Evolutionary conservation across 495 filamentous ascomycete genomes (phyloP), one percentile per base, ranked within the genome.

Genomic region (Hypoxylon intermedium): DNA sequence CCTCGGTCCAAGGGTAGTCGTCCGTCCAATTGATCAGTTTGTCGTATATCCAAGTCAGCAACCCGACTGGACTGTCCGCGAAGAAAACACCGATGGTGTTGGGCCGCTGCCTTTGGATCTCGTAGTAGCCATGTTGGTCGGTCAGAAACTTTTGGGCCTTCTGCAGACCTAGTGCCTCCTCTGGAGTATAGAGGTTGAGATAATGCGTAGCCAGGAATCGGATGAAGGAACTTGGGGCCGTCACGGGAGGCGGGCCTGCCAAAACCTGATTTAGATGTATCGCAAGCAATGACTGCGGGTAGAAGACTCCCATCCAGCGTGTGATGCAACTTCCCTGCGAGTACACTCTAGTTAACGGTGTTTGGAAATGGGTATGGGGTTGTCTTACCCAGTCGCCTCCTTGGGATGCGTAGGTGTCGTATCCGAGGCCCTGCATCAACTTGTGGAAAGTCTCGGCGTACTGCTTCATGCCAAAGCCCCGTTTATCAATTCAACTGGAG

Each of bases 391-490:
- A 44, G 20, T 44, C 41, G 1, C 41, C 41, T 9, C 41, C 41
- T 16, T 44, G 41, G 7, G 41, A 9, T 9, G 13, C 41, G 11
- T 44, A 44, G 3, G 2, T 21, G 1, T 26, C 7, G 20, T 44
- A 44, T 11, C 41, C 41, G 11, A 44, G 41, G 6, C 9, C 3
- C n/a, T 12, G 41, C 41, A 44, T 44, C 41, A 44, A 13, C 11
- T 44, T n/a, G 11, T 44, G 41, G 6, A 7, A 15, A 0, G 21
- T 15, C 20, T 44, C 20, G 20, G 41, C 41, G 15, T 44, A 44
- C 7, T 44, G 36, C 26, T 44, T 34, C 24, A 85, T 62, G 1
- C 71, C 75, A 54, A 89, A 89, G 1, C 83, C 84, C n/a, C 71
- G 71, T 16, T 71, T 67, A 18, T 70, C 72, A 2, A 77, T 71